phyloP scores from a whole-genome alignment of 108 stramenopile species.

The Craspedostauros australis region DNA sequence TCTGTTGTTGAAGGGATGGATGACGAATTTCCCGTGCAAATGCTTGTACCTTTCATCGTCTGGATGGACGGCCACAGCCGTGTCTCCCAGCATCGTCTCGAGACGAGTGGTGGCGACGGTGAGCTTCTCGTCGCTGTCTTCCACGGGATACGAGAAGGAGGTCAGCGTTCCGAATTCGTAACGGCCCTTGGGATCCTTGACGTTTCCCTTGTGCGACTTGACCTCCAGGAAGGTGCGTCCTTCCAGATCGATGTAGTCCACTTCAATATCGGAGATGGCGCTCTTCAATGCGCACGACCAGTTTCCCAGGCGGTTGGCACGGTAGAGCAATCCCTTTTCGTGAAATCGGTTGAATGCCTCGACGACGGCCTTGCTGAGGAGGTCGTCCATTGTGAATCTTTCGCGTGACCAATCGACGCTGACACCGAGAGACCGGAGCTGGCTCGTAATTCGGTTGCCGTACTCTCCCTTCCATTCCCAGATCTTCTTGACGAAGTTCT shows the following conservation, averaged over 20 bases:
- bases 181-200: conserved; percentile 79
- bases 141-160: conserved; percentile 94
- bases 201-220: conserved; percentile 93
- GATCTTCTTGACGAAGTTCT: conserved; percentile 90
- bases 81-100: conserved; percentile 99
- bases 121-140: conserved; percentile 87
- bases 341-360: conserved; percentile 92
- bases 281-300: conserved; percentile 97
- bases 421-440: conserved; percentile 86
- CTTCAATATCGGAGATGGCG: conserved; percentile 99
- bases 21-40: conserved; percentile 91
- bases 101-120: conserved; percentile 98
- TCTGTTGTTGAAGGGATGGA: conserved; percentile 96
- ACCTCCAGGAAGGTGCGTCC: conserved; percentile 89
- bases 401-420: conserved; percentile 96
- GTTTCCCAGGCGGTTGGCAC: conserved; percentile 92
- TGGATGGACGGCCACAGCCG: conserved; percentile 97
- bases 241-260: conserved; percentile 93
- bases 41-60: conserved; percentile 96
- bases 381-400: conserved; percentile 99
- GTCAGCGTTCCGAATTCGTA: conserved; percentile 98
- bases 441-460: conserved; percentile 85
- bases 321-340: conserved; percentile 94
- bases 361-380: conserved; percentile 85
- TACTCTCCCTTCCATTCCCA: conserved; percentile 99